Evolutionary conservation across 2,329 filamentous ascomycete species (phyloP), one percentile per base, ranked within the genome.

Genomic region (Cladosporium sp.): DNA sequence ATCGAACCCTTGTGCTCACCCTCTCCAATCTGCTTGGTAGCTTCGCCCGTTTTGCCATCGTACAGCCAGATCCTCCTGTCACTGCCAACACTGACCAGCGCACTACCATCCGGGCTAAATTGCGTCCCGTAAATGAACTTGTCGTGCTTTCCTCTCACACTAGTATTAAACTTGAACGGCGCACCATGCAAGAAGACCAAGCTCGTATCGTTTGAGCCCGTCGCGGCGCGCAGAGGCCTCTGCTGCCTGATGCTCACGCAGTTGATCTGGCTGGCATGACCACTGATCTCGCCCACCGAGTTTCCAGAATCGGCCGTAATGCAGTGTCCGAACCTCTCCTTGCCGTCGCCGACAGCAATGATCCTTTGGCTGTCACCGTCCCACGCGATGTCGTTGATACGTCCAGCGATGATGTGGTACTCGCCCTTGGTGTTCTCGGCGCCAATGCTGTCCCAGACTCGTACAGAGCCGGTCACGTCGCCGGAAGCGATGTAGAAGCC

Each of bases 371-470:
- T 96, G 75, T 99, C 94, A 58, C 92, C 93, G 69, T 97, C 94
- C 92, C 94, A 99, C 1, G 91, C 93, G 64, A 99, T 85, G 72
- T 99, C 94, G 71, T 96, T 96, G 76, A 99, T 93, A 55, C 90
- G 88, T 12, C 94, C 94, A 34, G 90, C 91, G 68, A 97, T 92
- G 75, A 97, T 97, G 70, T 86, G 83, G 75, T 96, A 97, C 74
- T 97, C 93, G 64, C 92, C 90, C 74, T 95, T 96, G 45, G 91
- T 96, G 68, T 87, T 90, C 45, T 91, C 91, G 65, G 91, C 90
- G 56, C 93, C 87, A 12, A 89, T 86, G 62, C 82, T 84, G 73
- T 97, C 93, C 94, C 94, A 99, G 4, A 99, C 89, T 62, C 90
- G 85, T 40, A 99, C 91, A 44, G 84, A 82, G 51, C 94, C 94